Percentiles rank a stretch among this genome's conserved stretches.
Conservation (phyloP, 2,329 filamentous ascomycete genomes). For the Phialophora tarda region DNA sequence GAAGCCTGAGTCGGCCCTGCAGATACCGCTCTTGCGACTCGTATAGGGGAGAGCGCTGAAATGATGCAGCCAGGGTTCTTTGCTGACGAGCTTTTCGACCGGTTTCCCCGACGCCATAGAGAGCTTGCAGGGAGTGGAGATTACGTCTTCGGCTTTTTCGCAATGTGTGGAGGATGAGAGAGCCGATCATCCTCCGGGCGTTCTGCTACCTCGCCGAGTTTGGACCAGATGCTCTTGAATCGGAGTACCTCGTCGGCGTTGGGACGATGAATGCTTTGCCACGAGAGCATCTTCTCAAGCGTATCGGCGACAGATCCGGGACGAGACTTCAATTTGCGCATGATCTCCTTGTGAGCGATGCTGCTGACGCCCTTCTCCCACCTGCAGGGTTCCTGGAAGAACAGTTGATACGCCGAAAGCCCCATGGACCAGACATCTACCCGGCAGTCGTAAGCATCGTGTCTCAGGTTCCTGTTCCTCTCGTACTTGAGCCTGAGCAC, state of each 20-base stretch:
- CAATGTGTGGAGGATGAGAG: not conserved
- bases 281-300: constrained; percentile 18
- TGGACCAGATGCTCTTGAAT: constrained; percentile 7
- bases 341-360: constrained; percentile 12
- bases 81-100: not conserved
- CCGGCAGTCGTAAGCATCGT: constrained; percentile 14
- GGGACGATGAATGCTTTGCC: constrained; percentile 12
- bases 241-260: constrained; percentile 52
- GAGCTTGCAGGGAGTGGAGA: not conserved
- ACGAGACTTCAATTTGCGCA: constrained; percentile 16
- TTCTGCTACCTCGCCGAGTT: not conserved
- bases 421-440: constrained; percentile 25
- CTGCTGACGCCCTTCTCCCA: constrained; percentile 25
- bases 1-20: too few species aligned
- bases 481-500: constrained; percentile 25
- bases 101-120: not conserved
- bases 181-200: not conserved
- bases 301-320: constrained; percentile 15
- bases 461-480: not conserved
- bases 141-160: not conserved
- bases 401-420: constrained; percentile 23
- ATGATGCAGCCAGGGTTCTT: not conserved
- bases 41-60: not conserved
- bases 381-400: constrained; percentile 20
- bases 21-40: not conserved